Evolutionary conservation across 225 moss, liverwort and hornwort species (phyloP).

Genomic region (Climacium dendroides): DNA sequence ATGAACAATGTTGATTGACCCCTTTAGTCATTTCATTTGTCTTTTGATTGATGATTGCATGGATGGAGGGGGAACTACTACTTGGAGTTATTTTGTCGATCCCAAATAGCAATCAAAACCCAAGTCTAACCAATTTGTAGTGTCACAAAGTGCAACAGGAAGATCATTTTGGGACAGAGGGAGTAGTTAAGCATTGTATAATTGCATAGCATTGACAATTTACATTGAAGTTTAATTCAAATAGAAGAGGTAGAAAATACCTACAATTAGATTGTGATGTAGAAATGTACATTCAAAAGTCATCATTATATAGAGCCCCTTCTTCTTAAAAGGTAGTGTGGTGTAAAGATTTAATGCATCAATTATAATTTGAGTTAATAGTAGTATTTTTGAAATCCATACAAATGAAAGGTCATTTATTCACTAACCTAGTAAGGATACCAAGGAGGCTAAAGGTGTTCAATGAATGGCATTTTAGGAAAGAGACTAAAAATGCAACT

Average conservation of each 20-base stretch:
- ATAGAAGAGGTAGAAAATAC: background rate
- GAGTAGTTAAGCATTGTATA: too few relatives aligned
- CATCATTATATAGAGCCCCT: fast-evolving
- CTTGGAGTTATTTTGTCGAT: too few relatives aligned
- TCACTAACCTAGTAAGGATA: fast-evolving
- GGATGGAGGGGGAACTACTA: too few relatives aligned
- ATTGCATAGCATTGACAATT: too few relatives aligned
- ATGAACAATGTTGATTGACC: too few relatives aligned
- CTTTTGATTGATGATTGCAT: too few relatives aligned
- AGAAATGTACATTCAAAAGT: background rate
- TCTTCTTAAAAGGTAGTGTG: background rate
- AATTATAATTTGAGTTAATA: background rate
- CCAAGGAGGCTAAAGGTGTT: background rate
- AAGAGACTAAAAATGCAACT: background rate
- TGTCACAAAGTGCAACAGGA: too few relatives aligned
- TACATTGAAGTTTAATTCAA: background rate
- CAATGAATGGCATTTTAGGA: background rate
- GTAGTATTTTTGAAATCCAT: too few relatives aligned
- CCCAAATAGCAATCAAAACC: too few relatives aligned
- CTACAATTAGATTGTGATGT: background rate
- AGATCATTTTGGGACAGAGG: too few relatives aligned
- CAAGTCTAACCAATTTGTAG: too few relatives aligned
- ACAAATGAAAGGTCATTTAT: background rate
- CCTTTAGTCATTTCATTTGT: too few relatives aligned
- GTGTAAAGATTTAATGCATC: background rate